These are phyloP conservation scores for Cytospora piceicola DNA, from an alignment of 2,329 filamentous ascomycete species.

Conservation along the genomic window DNA sequence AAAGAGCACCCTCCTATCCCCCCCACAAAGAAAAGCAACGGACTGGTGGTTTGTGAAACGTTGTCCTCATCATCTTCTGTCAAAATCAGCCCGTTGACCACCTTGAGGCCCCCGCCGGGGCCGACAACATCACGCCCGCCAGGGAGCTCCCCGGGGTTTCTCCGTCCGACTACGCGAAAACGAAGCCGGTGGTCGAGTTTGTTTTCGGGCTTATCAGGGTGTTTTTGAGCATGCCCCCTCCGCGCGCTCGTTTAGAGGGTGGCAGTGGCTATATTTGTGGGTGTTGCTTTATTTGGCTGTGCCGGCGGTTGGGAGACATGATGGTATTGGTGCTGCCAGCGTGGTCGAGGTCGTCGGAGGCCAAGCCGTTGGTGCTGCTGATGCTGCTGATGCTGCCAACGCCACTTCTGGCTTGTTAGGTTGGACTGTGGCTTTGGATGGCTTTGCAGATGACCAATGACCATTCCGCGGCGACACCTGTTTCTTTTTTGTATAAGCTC, in stretches of 20 bases:
- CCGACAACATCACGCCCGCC: constrained; percentile 19
- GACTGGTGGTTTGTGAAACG: background rate
- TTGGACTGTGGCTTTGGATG: background rate
- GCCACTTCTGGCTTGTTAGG: background rate
- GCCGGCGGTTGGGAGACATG: background rate
- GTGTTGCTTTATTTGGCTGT: constrained; percentile 27
- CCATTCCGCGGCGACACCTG: background rate
- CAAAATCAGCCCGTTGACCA: constrained; percentile 20
- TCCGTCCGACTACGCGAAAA: constrained; percentile 18
- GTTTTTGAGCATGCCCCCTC: constrained; percentile 30
- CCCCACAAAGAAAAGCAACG: background rate
- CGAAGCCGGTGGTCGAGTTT: constrained; percentile 25
- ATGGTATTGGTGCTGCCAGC: background rate
- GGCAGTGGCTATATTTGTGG: constrained; percentile 27
- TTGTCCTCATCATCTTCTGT: constrained; percentile 18
- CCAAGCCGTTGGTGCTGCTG: background rate
- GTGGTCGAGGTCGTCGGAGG: background rate
- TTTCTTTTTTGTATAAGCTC: no score
- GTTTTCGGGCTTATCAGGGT: constrained; percentile 12
- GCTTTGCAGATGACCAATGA: background rate
- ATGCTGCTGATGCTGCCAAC: background rate
- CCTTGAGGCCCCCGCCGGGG: constrained; percentile 16
- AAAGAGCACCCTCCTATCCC: no score
- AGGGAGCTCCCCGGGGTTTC: constrained; percentile 22
- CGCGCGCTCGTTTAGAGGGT: constrained; percentile 30